Evolutionary conservation across 495 filamentous ascomycete genomes (phyloP).

Genomic region (Lichina pygmaea): DNA sequence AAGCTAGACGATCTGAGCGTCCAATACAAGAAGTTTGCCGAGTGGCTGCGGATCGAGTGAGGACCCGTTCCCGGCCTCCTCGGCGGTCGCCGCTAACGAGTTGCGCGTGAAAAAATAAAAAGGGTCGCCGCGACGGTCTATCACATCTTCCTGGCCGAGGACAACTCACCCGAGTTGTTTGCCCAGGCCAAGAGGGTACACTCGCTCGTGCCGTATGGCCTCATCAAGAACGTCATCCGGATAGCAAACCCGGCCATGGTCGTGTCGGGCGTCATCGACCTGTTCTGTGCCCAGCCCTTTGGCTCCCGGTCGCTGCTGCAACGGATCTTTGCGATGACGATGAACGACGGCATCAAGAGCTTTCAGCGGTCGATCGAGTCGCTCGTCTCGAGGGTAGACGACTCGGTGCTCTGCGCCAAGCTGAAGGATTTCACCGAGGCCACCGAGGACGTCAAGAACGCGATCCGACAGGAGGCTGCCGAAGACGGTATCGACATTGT

Average conservation of each 20-base stretch:
- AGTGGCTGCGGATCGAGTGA: constrained; percentile 86
- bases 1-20: constrained; percentile 67
- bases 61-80: neutral
- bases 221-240: constrained; percentile 88
- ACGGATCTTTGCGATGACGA: constrained; percentile 70
- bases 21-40: constrained; percentile 93
- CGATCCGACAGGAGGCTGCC: constrained; percentile 42
- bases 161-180: constrained; percentile 89
- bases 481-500: constrained; percentile 54
- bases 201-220: constrained; percentile 68
- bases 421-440: constrained; percentile 51
- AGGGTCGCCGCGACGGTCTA: constrained; percentile 84
- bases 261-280: constrained; percentile 75
- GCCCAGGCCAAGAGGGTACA: constrained; percentile 84
- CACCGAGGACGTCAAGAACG: constrained; percentile 42
- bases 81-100: neutral
- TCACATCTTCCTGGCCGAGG: constrained; percentile 89
- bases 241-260: constrained; percentile 90
- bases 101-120: constrained; percentile 9
- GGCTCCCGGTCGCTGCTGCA: constrained; percentile 74
- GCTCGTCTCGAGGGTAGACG: constrained; percentile 43
- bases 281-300: constrained; percentile 89
- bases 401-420: constrained; percentile 55
- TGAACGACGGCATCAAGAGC: constrained; percentile 65
- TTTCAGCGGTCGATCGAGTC: constrained; percentile 70